Conservation (phyloP, 2,329 filamentous ascomycete genomes). For the Pseudocercospora macadamiae region DNA sequence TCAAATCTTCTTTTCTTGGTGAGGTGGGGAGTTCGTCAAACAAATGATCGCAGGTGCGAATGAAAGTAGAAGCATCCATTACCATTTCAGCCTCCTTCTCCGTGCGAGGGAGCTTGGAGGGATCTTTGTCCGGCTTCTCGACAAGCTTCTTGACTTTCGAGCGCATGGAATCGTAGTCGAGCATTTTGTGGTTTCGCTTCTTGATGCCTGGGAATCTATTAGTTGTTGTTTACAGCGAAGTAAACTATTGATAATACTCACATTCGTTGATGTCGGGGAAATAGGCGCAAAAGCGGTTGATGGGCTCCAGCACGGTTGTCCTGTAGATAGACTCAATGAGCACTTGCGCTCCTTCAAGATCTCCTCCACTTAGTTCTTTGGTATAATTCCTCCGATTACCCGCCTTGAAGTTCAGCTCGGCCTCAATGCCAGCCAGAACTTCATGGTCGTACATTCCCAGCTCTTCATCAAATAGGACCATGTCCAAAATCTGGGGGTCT, state of each 20-base stretch:
- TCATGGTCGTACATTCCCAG: constrained; percentile 20
- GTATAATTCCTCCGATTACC: constrained; percentile 29
- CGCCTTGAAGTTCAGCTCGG: constrained; percentile 33
- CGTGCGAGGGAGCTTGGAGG: constrained; percentile 89
- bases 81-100: constrained; percentile 93
- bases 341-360: constrained; percentile 24
- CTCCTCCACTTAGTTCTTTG: constrained; percentile 12
- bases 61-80: constrained; percentile 24
- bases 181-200: constrained; percentile 96
- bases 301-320: constrained; percentile 92
- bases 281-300: constrained; percentile 94
- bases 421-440: constrained; percentile 31
- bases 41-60: constrained; percentile 17
- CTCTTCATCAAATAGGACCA: constrained; percentile 26
- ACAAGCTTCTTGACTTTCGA: constrained; percentile 95
- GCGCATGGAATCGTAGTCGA: constrained; percentile 95
- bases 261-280: constrained; percentile 99
- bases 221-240: not conserved
- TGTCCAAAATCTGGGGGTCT: constrained; percentile 19
- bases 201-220: constrained; percentile 69
- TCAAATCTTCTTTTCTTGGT: constrained; percentile 19
- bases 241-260: constrained; percentile 44
- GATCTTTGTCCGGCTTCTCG: constrained; percentile 98
- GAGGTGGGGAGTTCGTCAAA: constrained; percentile 5
- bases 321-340: constrained; percentile 49